Conservation (phyloP, 352 stramenopile genomes). For the Globisporangium takayamanum region DNA sequence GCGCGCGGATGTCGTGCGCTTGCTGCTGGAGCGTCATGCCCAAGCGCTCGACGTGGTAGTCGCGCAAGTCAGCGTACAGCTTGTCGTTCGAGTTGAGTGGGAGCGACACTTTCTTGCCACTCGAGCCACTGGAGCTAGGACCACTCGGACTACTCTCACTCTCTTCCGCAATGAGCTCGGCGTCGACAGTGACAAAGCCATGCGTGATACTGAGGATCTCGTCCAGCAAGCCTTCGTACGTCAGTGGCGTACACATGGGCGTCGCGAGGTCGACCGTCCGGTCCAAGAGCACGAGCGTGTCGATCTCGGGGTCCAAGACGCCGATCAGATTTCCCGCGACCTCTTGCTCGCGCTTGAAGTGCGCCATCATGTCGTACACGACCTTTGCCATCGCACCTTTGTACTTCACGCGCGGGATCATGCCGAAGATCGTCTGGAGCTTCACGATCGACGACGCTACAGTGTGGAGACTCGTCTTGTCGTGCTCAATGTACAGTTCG, state of each 20-base stretch:
- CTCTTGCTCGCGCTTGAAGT: conserved; percentile 90
- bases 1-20: conserved; percentile 91
- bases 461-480: conserved; percentile 85
- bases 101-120: conserved; percentile 82
- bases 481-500: conserved; percentile 85
- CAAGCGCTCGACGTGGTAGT: conserved; percentile 96
- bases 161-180: conserved; percentile 61
- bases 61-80: conserved; percentile 93
- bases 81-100: conserved; percentile 94
- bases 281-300: conserved; percentile 94
- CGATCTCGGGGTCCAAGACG: conserved; percentile 83
- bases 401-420: conserved; percentile 93
- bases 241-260: conserved; percentile 94
- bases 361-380: conserved; percentile 89
- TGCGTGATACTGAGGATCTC: conserved; percentile 94
- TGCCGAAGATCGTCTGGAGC: conserved; percentile 89
- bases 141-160: conserved; percentile 27
- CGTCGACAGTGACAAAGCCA: conserved; percentile 79
- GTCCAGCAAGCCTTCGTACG: conserved; percentile 96
- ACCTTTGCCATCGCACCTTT: conserved; percentile 89
- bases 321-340: conserved; percentile 70
- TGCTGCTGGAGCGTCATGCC: conserved; percentile 95
- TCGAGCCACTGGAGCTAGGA: conserved; percentile 13
- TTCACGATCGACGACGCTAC: conserved; percentile 88
- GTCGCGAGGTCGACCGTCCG: conserved; percentile 94